Conservation (phyloP, 768 basidiomycete genomes). For the Auriscalpium microsporum region DNA sequence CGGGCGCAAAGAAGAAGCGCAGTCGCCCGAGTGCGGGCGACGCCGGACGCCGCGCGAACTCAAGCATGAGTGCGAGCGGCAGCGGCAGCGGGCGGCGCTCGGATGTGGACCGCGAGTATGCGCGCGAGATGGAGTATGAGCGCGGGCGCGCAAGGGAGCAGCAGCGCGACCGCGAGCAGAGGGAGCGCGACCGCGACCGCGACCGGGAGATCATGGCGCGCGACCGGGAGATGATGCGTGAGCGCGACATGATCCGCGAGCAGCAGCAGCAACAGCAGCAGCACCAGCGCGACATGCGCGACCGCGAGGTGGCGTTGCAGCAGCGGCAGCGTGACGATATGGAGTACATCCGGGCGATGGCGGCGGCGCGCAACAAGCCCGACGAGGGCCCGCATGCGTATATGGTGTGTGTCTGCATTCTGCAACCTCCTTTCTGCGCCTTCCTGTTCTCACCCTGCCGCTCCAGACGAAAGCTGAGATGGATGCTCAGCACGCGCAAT, state of each 20-base stretch:
- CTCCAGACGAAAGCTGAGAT: constrained; percentile 6
- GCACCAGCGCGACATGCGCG: constrained; percentile 8
- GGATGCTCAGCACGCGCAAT: not conserved
- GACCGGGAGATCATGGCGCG: constrained; percentile 17
- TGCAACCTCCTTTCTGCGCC: too few relatives aligned
- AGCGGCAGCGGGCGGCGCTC: constrained; percentile 20
- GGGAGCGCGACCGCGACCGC: constrained; percentile 22
- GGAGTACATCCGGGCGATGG: constrained; percentile 15
- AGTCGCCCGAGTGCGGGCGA: constrained; percentile 11
- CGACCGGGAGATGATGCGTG: constrained; percentile 21
- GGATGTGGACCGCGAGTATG: constrained; percentile 18
- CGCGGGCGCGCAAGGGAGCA: constrained; percentile 4
- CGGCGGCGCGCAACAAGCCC: constrained; percentile 3
- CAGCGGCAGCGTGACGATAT: constrained; percentile 18
- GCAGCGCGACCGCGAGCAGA: constrained; percentile 21
- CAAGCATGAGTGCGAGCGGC: constrained; percentile 27
- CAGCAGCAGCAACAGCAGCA: not conserved
- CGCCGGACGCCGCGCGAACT: constrained; percentile 12
- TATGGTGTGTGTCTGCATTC: not conserved
- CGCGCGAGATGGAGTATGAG: constrained; percentile 18
- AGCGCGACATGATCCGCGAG: constrained; percentile 13
- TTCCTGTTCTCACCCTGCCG: not conserved
- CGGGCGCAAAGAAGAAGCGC: constrained; percentile 17
- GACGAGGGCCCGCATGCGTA: constrained; percentile 5
- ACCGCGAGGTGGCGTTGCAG: constrained; percentile 17